phyloP scores from a whole-genome alignment of 805 yeast genomes.

The Candida awuae region DNA sequence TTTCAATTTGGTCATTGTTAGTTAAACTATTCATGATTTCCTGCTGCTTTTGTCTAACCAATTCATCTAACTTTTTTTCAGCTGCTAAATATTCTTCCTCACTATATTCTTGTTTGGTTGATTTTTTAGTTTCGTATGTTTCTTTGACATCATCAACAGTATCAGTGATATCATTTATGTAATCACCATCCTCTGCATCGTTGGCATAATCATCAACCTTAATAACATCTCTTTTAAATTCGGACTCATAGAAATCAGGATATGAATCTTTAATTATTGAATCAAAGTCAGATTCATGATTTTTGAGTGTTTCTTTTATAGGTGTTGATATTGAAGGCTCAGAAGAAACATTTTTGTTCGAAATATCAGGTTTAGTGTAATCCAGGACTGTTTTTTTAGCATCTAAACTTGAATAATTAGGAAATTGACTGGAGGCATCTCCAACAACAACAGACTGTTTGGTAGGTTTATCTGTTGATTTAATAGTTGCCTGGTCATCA shows the following conservation, averaged over 20 bases:
- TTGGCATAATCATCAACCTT: background rate
- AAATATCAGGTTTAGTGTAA: too few species aligned
- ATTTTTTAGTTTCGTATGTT: background rate
- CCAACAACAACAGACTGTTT: slow-evolving; percentile 13
- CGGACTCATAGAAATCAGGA: slow-evolving; percentile 2
- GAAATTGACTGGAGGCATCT: slow-evolving; percentile 6
- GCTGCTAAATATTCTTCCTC: slow-evolving; percentile 23
- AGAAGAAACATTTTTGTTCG: too few species aligned
- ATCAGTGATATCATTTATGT: slow-evolving; percentile 7
- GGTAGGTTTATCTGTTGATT: slow-evolving; percentile 9
- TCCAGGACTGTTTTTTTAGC: background rate
- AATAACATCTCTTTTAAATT: background rate
- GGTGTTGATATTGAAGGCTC: too few species aligned
- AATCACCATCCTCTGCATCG: slow-evolving; percentile 3
- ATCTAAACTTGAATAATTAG: background rate
- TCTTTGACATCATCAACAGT: slow-evolving; percentile 7
- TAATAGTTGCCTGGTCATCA: slow-evolving; percentile 24
- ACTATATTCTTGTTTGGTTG: slow-evolving; percentile 13
- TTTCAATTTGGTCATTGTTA: slow-evolving; percentile 17
- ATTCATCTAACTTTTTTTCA: slow-evolving; percentile 21
- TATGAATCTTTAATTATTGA: slow-evolving; percentile 1
- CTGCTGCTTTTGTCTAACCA: slow-evolving; percentile 21
- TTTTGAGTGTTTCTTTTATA: background rate
- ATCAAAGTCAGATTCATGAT: background rate
- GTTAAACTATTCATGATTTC: slow-evolving; percentile 22